Evolutionary conservation across 1,284 basidiomycete species (phyloP), one percentile per base, ranked within the genome.

Genomic region (Coriolopsis trogii): DNA sequence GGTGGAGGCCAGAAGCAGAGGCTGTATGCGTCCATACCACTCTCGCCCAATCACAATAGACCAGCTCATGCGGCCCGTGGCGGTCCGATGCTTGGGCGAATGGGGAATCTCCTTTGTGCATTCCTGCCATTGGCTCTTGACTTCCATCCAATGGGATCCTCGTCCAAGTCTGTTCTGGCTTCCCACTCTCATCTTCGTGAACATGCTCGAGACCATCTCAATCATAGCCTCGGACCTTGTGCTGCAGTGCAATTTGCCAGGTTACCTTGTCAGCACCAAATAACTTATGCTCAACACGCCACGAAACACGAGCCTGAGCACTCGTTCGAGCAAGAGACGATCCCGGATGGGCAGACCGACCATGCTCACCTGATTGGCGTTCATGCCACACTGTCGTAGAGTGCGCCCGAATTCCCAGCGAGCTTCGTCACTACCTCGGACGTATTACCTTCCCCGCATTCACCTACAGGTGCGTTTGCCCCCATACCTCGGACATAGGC

Each of bases 391-490:
- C 4, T 16, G 30, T 30, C 15, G 15, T 21, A 41, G 16, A 21
- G 13, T 26, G 29, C 29, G 37, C 24, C 24, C 41, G 20, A 24
- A 26, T 20, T 37, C 34, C 28, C 33, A 38, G 41, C 20, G 26
- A 31, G 31, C 13, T 36, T 28, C 47, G 34, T 38, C 33, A 36
- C 28, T 42, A 34, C 40, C 10, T 49, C 47, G 41, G 46, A 23
- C 7, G 10, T 40, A 48, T 13, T 48, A 24, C 47, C 24, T n/a
- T 30, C 13, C 3, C 18, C 25, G 13, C n/a, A 29, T 31, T n/a
- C 18, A 34, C 12, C n/a, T n/a, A 23, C 12, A 12, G 31, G 40
- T 30, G 18, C 20, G 41, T 30, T 10, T 20, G 31, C 29, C 39
- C n/a, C 46, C 46, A 40, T 23, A 30, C 46, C 24, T 34, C 9